Percentiles rank a stretch among this genome's conserved stretches.
Evolutionary conservation across 495 filamentous ascomycete species (phyloP).

Genomic region (Glarea lozoyensis): DNA sequence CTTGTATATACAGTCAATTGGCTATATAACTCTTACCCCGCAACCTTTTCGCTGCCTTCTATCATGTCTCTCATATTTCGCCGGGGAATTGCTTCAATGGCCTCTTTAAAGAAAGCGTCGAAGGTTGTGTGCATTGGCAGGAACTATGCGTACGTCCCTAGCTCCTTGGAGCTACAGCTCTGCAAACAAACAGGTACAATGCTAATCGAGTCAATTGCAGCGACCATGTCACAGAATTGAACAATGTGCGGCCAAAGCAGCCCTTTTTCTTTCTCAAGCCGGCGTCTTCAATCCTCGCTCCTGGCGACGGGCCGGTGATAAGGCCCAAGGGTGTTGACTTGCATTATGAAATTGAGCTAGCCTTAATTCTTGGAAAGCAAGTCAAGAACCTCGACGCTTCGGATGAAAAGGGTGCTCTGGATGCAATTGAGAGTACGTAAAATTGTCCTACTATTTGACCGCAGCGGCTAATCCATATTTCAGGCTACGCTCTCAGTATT

Average conservation of each 20-base stretch:
- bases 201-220: constrained; percentile 32
- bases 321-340: constrained; percentile 71
- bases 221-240: constrained; percentile 90
- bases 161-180: constrained; percentile 3
- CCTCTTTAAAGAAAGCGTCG: constrained; percentile 58
- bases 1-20: too few relatives aligned
- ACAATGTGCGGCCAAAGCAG: constrained; percentile 73
- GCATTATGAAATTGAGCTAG: constrained; percentile 95
- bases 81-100: constrained; percentile 40
- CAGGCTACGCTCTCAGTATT: constrained; percentile 77
- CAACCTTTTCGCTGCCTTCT: background rate
- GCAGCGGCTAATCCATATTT: background rate
- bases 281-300: constrained; percentile 67
- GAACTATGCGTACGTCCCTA: constrained; percentile 78
- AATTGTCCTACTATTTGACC: background rate
- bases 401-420: constrained; percentile 53
- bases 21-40: too few relatives aligned
- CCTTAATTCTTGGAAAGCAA: constrained; percentile 71
- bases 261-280: constrained; percentile 99
- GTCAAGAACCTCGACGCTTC: constrained; percentile 63
- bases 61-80: constrained; percentile 21
- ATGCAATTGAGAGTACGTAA: constrained; percentile 46
- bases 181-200: background rate
- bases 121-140: constrained; percentile 96
- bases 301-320: constrained; percentile 71